Evolutionary conservation across 768 basidiomycete species (phyloP).

Genomic region (Termitomyces sp.): DNA sequence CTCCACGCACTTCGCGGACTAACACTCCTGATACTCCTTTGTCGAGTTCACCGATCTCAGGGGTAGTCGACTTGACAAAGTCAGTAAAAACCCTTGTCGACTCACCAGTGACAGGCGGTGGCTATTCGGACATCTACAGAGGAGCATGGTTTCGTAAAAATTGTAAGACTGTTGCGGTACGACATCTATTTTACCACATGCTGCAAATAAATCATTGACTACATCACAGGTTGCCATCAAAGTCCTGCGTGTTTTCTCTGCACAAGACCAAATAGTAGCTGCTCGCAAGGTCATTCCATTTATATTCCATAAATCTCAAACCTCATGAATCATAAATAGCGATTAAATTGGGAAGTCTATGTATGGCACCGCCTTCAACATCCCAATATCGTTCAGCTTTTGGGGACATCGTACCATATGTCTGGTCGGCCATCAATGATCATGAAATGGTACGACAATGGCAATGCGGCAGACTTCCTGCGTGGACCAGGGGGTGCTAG

Average conservation of each 20-base stretch:
- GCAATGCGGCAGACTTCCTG: slow-evolving; percentile 38
- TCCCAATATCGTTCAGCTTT: slow-evolving; percentile 43
- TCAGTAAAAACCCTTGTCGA: slow-evolving; percentile 19
- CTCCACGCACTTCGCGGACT: background rate
- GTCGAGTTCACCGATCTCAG: slow-evolving; percentile 23
- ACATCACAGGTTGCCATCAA: slow-evolving; percentile 41
- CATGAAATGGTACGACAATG: slow-evolving; percentile 45
- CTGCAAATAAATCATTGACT: background rate
- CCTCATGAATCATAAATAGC: slow-evolving; percentile 18
- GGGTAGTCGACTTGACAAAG: slow-evolving; percentile 28
- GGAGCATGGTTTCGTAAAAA: slow-evolving; percentile 27
- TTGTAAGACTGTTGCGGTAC: slow-evolving; percentile 9
- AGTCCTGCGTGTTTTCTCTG: slow-evolving; percentile 31
- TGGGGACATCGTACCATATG: slow-evolving; percentile 39
- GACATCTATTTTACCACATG: background rate
- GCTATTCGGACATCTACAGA: slow-evolving; percentile 44
- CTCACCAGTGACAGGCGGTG: slow-evolving; percentile 38
- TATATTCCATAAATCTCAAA: background rate
- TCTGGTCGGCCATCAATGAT: slow-evolving; percentile 31
- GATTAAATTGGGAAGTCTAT: slow-evolving; percentile 39
- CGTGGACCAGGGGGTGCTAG: slow-evolving; percentile 17
- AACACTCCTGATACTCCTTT: slow-evolving; percentile 25
- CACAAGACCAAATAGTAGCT: slow-evolving; percentile 28
- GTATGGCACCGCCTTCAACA: slow-evolving; percentile 47
- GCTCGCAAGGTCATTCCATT: slow-evolving; percentile 25